phyloP scores from a whole-genome alignment of 495 filamentous ascomycete genomes.

The Hypomontagnella monticulosa region DNA sequence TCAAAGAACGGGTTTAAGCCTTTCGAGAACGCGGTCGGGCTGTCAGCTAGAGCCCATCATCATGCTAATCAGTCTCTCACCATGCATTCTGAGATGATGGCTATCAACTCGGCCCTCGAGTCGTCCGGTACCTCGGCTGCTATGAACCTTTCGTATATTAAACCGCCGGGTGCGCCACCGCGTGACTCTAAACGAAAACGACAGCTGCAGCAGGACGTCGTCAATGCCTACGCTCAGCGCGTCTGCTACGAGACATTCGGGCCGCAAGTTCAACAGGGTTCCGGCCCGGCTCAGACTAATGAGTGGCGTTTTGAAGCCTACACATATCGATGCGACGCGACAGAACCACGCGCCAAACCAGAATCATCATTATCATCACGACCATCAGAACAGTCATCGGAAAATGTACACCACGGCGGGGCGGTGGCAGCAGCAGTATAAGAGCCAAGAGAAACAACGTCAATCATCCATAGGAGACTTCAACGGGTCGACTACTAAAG shows the following conservation, averaged over 20 bases:
- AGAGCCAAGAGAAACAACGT: background rate
- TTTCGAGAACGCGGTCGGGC: background rate
- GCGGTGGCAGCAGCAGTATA: background rate
- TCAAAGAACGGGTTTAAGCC: background rate
- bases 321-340: background rate
- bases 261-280: background rate
- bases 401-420: background rate
- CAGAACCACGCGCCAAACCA: background rate
- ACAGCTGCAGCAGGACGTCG: background rate
- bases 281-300: background rate
- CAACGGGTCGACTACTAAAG: too few species aligned
- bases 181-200: constrained; percentile 6
- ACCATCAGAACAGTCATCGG: background rate
- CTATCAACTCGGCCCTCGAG: constrained; percentile 1
- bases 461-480: background rate
- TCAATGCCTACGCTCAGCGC: background rate
- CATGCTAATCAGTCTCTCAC: background rate
- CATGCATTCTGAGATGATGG: constrained; percentile 7
- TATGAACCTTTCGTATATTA: background rate
- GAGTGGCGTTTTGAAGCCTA: constrained; percentile 8
- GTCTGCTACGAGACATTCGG: constrained; percentile 1
- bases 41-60: background rate
- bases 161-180: background rate
- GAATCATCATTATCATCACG: background rate
- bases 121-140: background rate